Base-by-base conservation (phyloP, 345 rosid genomes). In the Arabidopsis suecica region DNA sequence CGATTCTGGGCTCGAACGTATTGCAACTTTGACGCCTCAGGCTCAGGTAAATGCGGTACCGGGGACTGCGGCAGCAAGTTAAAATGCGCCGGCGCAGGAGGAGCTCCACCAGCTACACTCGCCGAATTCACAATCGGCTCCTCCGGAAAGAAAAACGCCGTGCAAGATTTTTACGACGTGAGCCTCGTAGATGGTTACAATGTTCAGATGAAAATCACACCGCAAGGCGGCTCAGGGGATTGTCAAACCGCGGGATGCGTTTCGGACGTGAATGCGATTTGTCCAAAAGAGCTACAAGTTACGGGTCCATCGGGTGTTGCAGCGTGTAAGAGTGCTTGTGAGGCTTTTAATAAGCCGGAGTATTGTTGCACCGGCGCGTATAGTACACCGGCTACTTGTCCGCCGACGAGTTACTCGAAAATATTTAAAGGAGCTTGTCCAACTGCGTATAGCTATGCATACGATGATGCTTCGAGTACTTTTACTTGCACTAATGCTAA, bases 131-230 rank as follows among this genome's bases (percentile, higher is more conserved):
- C 96, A 7, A 68, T 88, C 13, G 88, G 85, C 6, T 34, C 77
- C 1, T 56, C 36, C 61, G 44, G 73, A 0, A 7, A 6, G 5
- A 36, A 22, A 59, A 59, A 18, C 51, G 30, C 67, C 82, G 84
- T 68, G 10, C 85, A 82, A 59, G 96, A 93, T 73, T 88, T 88
- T 68, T 93, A 93, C 71, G 96, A 91, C 81, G 91, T 91, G 5
- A 93, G 97, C 73, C 87, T 93, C 1, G 98, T 93, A 1, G 97
- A 93, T 60, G 98, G 98, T 1, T 93, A 91, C 83, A 93, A 93
- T 63, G 78, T 91, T n/a, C 85, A 82, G 60, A 59, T 91, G 78
- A 85, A 83, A 5, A 85, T 91, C 9, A 79, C 73, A 76, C 82
- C 93, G 0, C 45, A 74, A 8, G 90, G 87, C 5, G 93, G 97